Conservation (phyloP, 768 basidiomycete genomes). For the Lyophyllum semitale region DNA sequence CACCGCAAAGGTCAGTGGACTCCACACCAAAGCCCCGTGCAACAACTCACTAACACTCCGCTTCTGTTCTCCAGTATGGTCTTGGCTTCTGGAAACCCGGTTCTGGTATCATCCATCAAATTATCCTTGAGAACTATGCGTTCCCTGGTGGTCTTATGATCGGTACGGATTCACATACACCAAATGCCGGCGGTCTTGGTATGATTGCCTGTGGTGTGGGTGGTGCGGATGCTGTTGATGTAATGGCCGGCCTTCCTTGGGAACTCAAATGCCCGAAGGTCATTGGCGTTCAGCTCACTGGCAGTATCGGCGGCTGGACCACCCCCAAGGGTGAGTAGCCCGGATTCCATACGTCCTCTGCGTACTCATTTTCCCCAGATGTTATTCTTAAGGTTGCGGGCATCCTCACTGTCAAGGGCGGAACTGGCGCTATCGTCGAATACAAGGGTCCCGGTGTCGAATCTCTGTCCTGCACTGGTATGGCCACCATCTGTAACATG, state of each 20-base stretch:
- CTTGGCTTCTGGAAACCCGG: slow-evolving; percentile 99
- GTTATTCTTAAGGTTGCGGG: slow-evolving; percentile 99
- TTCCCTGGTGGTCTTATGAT: slow-evolving; percentile 99
- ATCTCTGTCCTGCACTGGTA: slow-evolving; percentile 95
- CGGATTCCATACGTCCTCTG: neutral
- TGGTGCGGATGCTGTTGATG: slow-evolving; percentile 98
- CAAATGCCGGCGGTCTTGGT: slow-evolving; percentile 98
- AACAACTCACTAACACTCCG: neutral
- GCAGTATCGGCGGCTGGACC: slow-evolving; percentile 96
- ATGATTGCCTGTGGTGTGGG: slow-evolving; percentile 99
- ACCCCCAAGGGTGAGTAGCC: slow-evolving; percentile 81
- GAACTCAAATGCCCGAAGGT: slow-evolving; percentile 99
- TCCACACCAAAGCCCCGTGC: neutral
- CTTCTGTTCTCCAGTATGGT: slow-evolving; percentile 79
- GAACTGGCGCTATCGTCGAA: slow-evolving; percentile 98
- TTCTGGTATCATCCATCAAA: slow-evolving; percentile 99
- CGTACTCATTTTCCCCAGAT: slow-evolving; percentile 47
- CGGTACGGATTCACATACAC: slow-evolving; percentile 98
- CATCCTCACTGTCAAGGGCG: slow-evolving; percentile 98
- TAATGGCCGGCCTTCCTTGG: slow-evolving; percentile 98
- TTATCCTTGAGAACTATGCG: slow-evolving; percentile 98
- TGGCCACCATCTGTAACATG: slow-evolving; percentile 99
- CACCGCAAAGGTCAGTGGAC: slow-evolving; percentile 74
- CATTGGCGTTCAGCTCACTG: slow-evolving; percentile 95
- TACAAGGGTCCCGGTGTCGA: slow-evolving; percentile 95